These are phyloP conservation scores for Ramaria rubella DNA, from an alignment of 768 basidiomycete species.

Conservation along the genomic window DNA sequence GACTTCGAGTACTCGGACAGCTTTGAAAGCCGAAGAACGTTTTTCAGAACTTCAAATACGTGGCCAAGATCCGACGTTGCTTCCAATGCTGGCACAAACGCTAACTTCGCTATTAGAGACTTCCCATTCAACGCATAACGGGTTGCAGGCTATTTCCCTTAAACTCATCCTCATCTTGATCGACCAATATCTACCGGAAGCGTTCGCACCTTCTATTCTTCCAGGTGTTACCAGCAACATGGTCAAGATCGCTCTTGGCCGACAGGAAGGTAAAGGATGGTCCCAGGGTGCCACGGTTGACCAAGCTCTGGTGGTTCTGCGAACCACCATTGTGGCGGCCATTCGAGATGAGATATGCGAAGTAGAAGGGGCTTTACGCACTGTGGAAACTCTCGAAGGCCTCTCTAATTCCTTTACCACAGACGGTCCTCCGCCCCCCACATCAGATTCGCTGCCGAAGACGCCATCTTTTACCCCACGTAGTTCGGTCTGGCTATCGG, in stretches of 20 bases:
- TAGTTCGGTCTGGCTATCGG: conserved; percentile 72
- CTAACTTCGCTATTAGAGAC: conserved; percentile 63
- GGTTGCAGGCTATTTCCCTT: conserved; percentile 62
- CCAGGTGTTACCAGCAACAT: conserved; percentile 79
- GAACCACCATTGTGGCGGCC: conserved; percentile 44
- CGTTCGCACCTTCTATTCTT: conserved; percentile 57
- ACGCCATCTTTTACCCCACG: conserved; percentile 46
- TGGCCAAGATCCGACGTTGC: conserved; percentile 43
- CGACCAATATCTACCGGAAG: conserved; percentile 40
- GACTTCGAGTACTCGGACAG: conserved; percentile 3
- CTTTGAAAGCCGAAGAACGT: conserved; percentile 16
- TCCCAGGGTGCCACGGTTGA: conserved; percentile 64
- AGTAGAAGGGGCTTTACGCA: conserved; percentile 49
- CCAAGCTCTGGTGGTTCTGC: conserved; percentile 51
- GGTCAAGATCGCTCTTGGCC: conserved; percentile 62
- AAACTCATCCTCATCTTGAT: conserved; percentile 46
- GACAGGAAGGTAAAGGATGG: conserved; percentile 49
- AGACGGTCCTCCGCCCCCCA: neutral
- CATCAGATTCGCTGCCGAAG: conserved; percentile 8
- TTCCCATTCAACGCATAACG: conserved; percentile 46
- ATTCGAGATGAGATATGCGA: conserved; percentile 65
- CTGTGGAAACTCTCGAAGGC: conserved; percentile 57
- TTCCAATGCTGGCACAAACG: conserved; percentile 79
- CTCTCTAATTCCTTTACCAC: conserved; percentile 33
- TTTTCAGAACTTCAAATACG: conserved; percentile 36